Base-by-base conservation (phyloP, 345 rosid species). In the Raphanus sativus region DNA sequence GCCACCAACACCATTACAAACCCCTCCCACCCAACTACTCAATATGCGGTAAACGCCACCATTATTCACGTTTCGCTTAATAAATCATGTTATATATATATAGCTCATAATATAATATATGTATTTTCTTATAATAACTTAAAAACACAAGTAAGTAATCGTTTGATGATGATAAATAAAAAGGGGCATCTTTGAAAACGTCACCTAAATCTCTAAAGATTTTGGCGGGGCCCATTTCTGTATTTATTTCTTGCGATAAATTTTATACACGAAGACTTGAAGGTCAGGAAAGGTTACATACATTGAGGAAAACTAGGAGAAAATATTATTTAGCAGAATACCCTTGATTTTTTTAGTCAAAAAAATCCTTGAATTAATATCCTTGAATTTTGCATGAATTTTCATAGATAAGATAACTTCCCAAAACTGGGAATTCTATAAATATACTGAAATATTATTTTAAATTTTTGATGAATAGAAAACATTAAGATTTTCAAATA, bases 141-240 rank as follows among this genome's bases (percentile, higher is more conserved):
- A 2, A 8, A 38, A 38, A 48, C 16, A 48, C 17, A 48, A 48
- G 6, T n/a, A n/a, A n/a, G n/a, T 4, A 48, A 48, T 48, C n/a
- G 16, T 48, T 48, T 48, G n/a, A 13, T 48, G 55, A n/a, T 48
- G 17, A 42, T 48, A 48, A 48, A 48, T 48, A 48, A 48, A 48
- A 48, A 5, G 17, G 45, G 7, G 17, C 8, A 48, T n/a, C 73
- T 73, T 60, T 78, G 88, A 78, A 83, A 70, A 87, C 94, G 83
- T 83, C 90, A 83, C 81, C 84, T 67, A 87, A 78, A 89, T 91
- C 93, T 87, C 80, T 78, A 21, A 5, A 7, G 77, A 88, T 88
- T 88, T 88, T 67, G 66, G 32, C 75, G 86, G 92, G 84, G 67
- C 92, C 89, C 26, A 1, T 66, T 28, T 61, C 21, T 72, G 17